phyloP scores from a whole-genome alignment of 805 yeast genomes.

The Isabelozyma gotoi region DNA sequence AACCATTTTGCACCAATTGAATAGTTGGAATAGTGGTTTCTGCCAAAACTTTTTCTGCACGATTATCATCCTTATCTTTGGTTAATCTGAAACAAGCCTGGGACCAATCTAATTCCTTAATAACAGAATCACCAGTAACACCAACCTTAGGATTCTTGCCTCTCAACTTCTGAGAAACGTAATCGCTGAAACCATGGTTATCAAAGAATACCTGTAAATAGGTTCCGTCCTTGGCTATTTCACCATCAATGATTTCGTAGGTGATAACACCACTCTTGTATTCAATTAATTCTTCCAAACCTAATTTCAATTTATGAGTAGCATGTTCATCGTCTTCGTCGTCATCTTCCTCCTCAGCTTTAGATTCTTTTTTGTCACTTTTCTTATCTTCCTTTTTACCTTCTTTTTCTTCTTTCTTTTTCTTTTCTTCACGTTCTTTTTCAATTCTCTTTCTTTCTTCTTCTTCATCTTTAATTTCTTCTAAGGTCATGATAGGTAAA shows the following conservation, averaged over 20 bases:
- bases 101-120: constrained; percentile 80
- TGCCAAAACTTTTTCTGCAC: constrained; percentile 57
- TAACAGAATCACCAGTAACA: constrained; percentile 66
- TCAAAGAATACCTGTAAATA: constrained; percentile 79
- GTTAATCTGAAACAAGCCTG: constrained; percentile 59
- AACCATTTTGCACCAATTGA: constrained; percentile 65
- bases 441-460: constrained; percentile 23
- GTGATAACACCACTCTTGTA: constrained; percentile 77
- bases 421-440: constrained; percentile 34
- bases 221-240: constrained; percentile 51
- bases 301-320: constrained; percentile 43
- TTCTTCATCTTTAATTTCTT: constrained; percentile 62
- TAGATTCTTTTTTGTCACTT: constrained; percentile 5
- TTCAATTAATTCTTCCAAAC: constrained; percentile 55
- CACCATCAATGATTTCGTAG: constrained; percentile 61
- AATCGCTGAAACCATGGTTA: constrained; percentile 65
- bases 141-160: constrained; percentile 35
- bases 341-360: constrained; percentile 21
- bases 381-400: constrained; percentile 8
- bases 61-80: constrained; percentile 52
- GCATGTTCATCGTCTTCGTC: constrained; percentile 33
- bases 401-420: constrained; percentile 29
- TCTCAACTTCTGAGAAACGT: constrained; percentile 53
- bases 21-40: constrained; percentile 66
- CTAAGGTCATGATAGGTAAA: constrained; percentile 73